A percentile compares a stretch with the other conserved stretches of the same genome.
These are phyloP conservation scores for Epichloe hybrida DNA, from an alignment of 2,329 filamentous ascomycete genomes.

Conservation along the genomic window DNA sequence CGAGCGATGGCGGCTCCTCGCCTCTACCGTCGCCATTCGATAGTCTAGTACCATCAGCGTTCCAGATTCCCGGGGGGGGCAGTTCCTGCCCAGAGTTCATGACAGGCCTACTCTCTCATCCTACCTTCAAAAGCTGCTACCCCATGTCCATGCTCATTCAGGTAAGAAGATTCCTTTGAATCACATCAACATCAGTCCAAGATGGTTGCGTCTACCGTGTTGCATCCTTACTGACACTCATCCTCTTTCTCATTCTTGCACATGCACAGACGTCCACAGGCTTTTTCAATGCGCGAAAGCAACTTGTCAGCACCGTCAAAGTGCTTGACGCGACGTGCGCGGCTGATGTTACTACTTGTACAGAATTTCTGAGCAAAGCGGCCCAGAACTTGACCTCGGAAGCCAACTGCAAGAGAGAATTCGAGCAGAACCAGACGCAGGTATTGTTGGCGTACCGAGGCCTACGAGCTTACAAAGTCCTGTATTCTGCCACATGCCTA, in stretches of 20 bases:
- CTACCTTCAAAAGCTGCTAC: slow-evolving; percentile 59
- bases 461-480: slow-evolving; percentile 59
- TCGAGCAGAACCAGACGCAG: slow-evolving; percentile 48
- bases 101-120: slow-evolving; percentile 47
- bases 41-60: slow-evolving; percentile 47
- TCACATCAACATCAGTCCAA: neutral
- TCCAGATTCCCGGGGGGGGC: slow-evolving; percentile 33
- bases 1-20: slow-evolving; percentile 1
- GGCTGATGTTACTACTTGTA: slow-evolving; percentile 53
- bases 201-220: neutral
- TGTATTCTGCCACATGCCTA: slow-evolving; percentile 74
- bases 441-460: slow-evolving; percentile 65
- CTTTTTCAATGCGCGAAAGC: slow-evolving; percentile 70
- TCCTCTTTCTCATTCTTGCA: neutral
- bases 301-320: slow-evolving; percentile 57
- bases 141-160: slow-evolving; percentile 75
- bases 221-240: neutral
- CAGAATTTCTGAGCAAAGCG: slow-evolving; percentile 46
- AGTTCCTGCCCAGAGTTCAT: slow-evolving; percentile 54
- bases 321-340: slow-evolving; percentile 69
- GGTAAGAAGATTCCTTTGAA: slow-evolving; percentile 27
- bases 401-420: slow-evolving; percentile 60
- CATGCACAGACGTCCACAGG: slow-evolving; percentile 56
- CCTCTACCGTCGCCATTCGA: slow-evolving; percentile 55
- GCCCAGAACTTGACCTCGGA: slow-evolving; percentile 50